phyloP scores from a whole-genome alignment of 169 alveolate species.

The Eimeria zaria region DNA sequence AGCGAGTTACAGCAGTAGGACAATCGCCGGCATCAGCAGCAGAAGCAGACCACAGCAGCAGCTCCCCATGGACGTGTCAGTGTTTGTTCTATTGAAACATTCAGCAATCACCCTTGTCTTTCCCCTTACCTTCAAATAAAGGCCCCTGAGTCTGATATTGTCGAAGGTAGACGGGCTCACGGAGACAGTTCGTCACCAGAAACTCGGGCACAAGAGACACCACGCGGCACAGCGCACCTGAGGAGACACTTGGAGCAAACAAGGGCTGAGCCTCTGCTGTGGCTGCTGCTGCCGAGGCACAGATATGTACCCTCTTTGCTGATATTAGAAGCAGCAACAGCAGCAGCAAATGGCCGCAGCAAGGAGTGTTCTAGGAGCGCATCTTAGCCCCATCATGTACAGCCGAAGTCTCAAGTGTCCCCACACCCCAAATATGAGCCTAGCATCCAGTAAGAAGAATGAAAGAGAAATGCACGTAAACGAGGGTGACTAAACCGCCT shows the following conservation, averaged over 20 bases:
- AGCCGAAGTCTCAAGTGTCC: not conserved
- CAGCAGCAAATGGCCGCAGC: not conserved
- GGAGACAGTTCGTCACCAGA: conserved; percentile 89
- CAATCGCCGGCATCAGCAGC: not conserved
- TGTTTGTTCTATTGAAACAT: too few species aligned
- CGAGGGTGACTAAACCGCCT: not conserved
- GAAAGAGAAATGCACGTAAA: not conserved
- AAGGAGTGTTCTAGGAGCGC: not conserved
- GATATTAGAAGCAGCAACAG: not conserved
- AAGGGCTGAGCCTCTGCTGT: not conserved
- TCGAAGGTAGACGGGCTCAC: conserved; percentile 83
- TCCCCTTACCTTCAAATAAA: conserved; percentile 72
- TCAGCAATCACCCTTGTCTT: too few species aligned
- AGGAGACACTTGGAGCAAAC: conserved; percentile 15
- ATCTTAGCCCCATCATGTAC: not conserved
- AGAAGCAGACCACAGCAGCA: not conserved
- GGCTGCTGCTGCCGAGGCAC: not conserved
- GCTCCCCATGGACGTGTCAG: too few species aligned
- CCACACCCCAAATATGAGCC: not conserved
- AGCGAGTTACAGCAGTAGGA: not conserved
- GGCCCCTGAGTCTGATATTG: conserved; percentile 87
- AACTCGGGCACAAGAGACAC: conserved; percentile 92
- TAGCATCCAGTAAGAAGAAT: not conserved
- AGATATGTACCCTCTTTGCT: not conserved
- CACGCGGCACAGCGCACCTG: conserved; percentile 91